Evolutionary conservation across 768 basidiomycete species (phyloP), one percentile per base, ranked within the genome.

Genomic region (Calocera cornea): DNA sequence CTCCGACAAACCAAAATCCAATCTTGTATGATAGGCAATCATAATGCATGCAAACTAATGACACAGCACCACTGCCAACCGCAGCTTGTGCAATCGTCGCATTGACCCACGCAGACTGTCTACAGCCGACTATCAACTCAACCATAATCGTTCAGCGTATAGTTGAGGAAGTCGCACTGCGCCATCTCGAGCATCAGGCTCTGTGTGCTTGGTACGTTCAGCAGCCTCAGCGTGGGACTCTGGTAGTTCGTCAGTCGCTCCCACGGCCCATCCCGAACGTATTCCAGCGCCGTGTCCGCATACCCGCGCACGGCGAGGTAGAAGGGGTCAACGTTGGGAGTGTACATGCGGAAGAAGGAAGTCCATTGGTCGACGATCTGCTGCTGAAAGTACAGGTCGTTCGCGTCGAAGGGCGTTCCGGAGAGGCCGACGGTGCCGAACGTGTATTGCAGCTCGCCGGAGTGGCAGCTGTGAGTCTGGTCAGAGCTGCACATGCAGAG

Each of bases 281-380:
- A 70, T 8, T 73, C 75, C 34, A 70, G 67, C 0, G 75, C 71
- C 0, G 80, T 79, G 17, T 71, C 74, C 1, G 74, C 72, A 72
- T 79, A 82, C 1, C 81, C 82, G 0, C 82, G 74, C 2, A 79
- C 81, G 0, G 72, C 67, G 34, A 83, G 78, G 71, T 79, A 83
- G 1, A 69, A 76, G 0, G 72, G 68, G 2, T 77, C 74, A 0
- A 81, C 82, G 68, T 83, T 83, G 7, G 83, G 83, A 67, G 83
- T 73, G 70, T 78, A 79, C 2, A 79, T 79, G 41, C 82, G 77
- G 8, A 79, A 81, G 68, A 83, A 83, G 7, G 79, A 72, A 0
- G 78, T 74, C 83, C 82, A 84, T 10, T 74, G 71, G 70, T 83
- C 83, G 3, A 79, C 72, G 41, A 73, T 75, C 41, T 80, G 72